Evolutionary conservation across 2,329 filamentous ascomycete species (phyloP).

Genomic region (Chaetothyriales sp.): DNA sequence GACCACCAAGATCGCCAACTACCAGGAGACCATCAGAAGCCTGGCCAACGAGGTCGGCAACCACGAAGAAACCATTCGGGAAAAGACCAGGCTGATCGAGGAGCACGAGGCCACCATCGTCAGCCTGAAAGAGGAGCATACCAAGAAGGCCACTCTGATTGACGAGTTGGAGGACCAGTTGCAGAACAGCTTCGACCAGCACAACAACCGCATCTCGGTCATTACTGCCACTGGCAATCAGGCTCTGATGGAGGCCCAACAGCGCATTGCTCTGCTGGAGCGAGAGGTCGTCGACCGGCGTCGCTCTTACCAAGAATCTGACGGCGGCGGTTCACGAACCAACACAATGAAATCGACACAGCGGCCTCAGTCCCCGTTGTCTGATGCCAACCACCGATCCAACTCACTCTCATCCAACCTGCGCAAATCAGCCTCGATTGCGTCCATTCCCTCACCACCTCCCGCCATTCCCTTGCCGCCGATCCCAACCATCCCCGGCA

Average conservation of each 20-base stretch:
- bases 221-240: slow-evolving; percentile 58
- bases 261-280: slow-evolving; percentile 47
- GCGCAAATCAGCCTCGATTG: slow-evolving; percentile 70
- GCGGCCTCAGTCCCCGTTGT: slow-evolving; percentile 29
- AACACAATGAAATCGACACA: slow-evolving; percentile 16
- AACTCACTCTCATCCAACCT: slow-evolving; percentile 52
- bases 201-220: slow-evolving; percentile 78
- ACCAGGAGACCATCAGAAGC: slow-evolving; percentile 42
- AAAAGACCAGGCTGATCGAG: slow-evolving; percentile 30
- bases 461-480: slow-evolving; percentile 93
- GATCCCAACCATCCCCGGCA: slow-evolving; percentile 48
- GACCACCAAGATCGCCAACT: slow-evolving; percentile 24
- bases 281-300: slow-evolving; percentile 45
- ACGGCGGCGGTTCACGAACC: slow-evolving; percentile 11
- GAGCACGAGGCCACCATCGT: slow-evolving; percentile 33
- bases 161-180: slow-evolving; percentile 96
- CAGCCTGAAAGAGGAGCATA: slow-evolving; percentile 49
- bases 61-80: slow-evolving; percentile 30
- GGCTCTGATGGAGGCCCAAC: slow-evolving; percentile 64
- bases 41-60: slow-evolving; percentile 35
- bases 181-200: slow-evolving; percentile 86
- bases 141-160: slow-evolving; percentile 81
- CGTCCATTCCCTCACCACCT: slow-evolving; percentile 79
- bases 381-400: slow-evolving; percentile 34
- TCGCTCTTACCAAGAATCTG: slow-evolving; percentile 34